Base-by-base conservation (phyloP, 73 alveolate genomes). In the Blepharisma japonicum region DNA sequence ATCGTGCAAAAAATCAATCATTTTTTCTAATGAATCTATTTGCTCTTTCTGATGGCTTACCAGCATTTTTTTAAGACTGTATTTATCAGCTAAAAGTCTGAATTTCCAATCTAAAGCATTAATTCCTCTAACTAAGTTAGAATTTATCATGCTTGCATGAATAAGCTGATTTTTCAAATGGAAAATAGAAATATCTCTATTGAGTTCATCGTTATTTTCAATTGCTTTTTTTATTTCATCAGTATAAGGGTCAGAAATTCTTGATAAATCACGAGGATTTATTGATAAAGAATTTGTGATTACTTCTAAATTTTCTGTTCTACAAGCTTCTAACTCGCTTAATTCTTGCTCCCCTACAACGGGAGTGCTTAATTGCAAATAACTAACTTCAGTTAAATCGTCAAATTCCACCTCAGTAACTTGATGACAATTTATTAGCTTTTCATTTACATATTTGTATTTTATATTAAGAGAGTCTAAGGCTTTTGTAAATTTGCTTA, bases 121-220 rank as follows among this genome's bases (percentile, higher is more conserved):
- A 14, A 61, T 8, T 39, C 14, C 23, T 9, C 74, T n/a, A 18
- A 39, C 14, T 39, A 61, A 20, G 74, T 61, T 61, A 11, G 74
- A n/a, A 25, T 61, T 61, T 18, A 61, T 61, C 39, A 61, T 39
- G 47, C 74, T 61, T 8, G 74, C 74, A 14, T 61, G 47, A 25
- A 61, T 61, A 9, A 61, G 74, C 23, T 61, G 74, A 39, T 61
- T 61, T 25, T 61, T 61, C 2, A 61, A 39, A 8, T 61, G 74
- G 23, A 61, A 39, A 61, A 61, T n/a, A 0, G 14, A 9, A 11
- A 61, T 25, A 14, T 61, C 74, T 61, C 23, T 61, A 5, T 61
- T 61, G 18, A 61, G 46, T 48, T 61, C 74, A 25, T 39, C 23
- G 48, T 61, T 61, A 18, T 39, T 39, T 61, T 61, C 74, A 2